Evolutionary conservation across 768 basidiomycete species (phyloP), one percentile per base, ranked within the genome.

Genomic region (Xerocomus spinulosus): DNA sequence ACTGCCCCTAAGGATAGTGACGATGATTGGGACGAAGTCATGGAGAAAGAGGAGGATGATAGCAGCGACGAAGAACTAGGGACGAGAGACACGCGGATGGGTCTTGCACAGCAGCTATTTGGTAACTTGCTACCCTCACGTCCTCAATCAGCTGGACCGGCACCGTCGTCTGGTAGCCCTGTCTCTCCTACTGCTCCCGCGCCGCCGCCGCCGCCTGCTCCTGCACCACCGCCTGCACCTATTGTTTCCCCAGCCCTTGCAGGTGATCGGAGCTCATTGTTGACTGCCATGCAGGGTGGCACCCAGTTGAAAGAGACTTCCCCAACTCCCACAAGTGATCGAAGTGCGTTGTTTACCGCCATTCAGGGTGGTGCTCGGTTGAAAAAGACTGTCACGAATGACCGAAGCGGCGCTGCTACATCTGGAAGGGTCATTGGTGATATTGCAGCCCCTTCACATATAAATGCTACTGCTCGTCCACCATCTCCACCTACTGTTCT

Each of bases 11-110:
- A 69, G 3, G 73, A 72, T 28, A 70, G 73, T 26, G 85, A 87
- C 2, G 87, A 88, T 15, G 90, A 92, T 42, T 94, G 92, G 91
- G 91, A 85, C 46, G 81, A 83, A n/a, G 72, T 90, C 41, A 72
- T 80, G 58, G 91, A 93, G 64, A 82, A 80, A 35, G 78, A 82
- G 18, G 79, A 79, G 4, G 77, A 79, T 5, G 83, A 85, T 56
- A 84, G 80, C 52, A 85, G 81, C 44, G 90, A 92, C 46, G 92
- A 92, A 63, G 92, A 92, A 50, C 70, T 85, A 40, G 73, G 75
- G n/a, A 75, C 74, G 4, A 74, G 93, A 36, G 74, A 71, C 42
- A 78, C 74, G 15, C 76, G 88, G 14, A 77, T 77, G 49, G 80
- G 82, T 46, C 80, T 98, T 32, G 94, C 94, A 7, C 76, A 80